phyloP scores from a whole-genome alignment of 2,329 filamentous ascomycete genomes.

The Xylaria sp. region DNA sequence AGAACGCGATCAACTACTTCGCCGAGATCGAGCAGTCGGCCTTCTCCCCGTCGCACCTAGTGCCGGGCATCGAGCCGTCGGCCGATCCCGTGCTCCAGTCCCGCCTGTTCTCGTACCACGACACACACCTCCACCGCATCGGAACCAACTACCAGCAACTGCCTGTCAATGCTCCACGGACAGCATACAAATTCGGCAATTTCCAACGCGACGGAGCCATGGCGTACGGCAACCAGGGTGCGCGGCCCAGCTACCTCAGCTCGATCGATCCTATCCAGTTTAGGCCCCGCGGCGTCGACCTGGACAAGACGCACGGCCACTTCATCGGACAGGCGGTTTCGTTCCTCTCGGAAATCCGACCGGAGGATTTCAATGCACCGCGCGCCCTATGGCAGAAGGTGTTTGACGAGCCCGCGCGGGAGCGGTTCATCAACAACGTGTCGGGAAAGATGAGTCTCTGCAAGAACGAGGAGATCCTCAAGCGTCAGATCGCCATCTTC shows the following conservation, averaged over 20 bases:
- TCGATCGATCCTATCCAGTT: constrained; percentile 52
- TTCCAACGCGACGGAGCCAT: constrained; percentile 79
- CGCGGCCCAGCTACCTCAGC: constrained; percentile 65
- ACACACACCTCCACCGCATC: constrained; percentile 68
- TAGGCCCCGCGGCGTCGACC: constrained; percentile 49
- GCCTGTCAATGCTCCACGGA: constrained; percentile 62
- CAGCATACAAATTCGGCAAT: constrained; percentile 64
- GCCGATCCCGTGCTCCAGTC: constrained; percentile 76
- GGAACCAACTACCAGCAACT: constrained; percentile 69
- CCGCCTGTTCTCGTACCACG: constrained; percentile 76
- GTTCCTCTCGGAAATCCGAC: constrained; percentile 53
- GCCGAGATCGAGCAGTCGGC: constrained; percentile 76
- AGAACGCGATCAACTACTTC: constrained; percentile 74
- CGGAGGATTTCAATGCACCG: constrained; percentile 59
- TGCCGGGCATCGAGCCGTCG: constrained; percentile 74
- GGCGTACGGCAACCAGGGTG: constrained; percentile 74
- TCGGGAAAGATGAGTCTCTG: constrained; percentile 70
- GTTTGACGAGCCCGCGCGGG: constrained; percentile 66
- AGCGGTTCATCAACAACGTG: constrained; percentile 69
- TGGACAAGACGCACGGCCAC: constrained; percentile 53
- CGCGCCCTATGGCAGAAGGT: constrained; percentile 70
- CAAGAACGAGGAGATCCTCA: constrained; percentile 67
- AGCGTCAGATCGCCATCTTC: constrained; percentile 73
- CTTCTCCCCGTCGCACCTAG: constrained; percentile 74
- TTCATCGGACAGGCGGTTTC: constrained; percentile 53